These are phyloP conservation scores for Silene noctiflora DNA, from an alignment of 179 eudicot genomes.

Conservation along the genomic window DNA sequence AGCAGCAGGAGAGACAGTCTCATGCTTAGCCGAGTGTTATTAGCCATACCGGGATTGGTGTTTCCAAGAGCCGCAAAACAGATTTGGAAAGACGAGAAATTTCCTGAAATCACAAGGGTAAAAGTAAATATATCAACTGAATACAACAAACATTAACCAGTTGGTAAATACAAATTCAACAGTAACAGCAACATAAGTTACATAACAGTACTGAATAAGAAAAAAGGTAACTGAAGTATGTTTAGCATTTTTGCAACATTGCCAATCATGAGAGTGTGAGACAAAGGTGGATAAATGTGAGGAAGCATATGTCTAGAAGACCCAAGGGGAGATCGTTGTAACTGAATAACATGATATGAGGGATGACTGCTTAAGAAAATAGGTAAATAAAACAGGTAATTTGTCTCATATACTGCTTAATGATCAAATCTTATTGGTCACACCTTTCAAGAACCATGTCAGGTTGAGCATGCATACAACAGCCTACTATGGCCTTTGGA, in stretches of 20 bases:
- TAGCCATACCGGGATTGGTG: constrained; percentile 63
- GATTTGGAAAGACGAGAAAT: constrained; percentile 85
- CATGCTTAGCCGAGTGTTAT: background rate
- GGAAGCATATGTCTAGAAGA: background rate
- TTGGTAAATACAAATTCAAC: background rate
- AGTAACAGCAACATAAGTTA: background rate
- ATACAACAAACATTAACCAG: background rate
- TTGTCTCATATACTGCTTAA: background rate
- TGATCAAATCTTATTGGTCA: background rate
- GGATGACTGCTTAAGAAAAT: background rate
- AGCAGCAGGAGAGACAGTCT: background rate
- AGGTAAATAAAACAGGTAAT: no score
- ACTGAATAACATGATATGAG: background rate
- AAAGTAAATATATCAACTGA: background rate
- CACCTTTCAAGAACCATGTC: background rate
- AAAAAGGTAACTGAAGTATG: background rate
- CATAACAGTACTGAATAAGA: background rate
- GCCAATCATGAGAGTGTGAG: background rate
- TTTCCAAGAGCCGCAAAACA: constrained; percentile 73
- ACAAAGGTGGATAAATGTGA: background rate
- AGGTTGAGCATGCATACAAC: constrained; percentile 9
- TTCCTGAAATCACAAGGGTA: constrained; percentile 48
- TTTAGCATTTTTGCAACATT: background rate
- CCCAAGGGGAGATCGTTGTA: background rate
- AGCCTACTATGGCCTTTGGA: background rate